Evolutionary conservation across 352 stramenopile genomes (phyloP).

Genomic region (Phytophthora litchii): DNA sequence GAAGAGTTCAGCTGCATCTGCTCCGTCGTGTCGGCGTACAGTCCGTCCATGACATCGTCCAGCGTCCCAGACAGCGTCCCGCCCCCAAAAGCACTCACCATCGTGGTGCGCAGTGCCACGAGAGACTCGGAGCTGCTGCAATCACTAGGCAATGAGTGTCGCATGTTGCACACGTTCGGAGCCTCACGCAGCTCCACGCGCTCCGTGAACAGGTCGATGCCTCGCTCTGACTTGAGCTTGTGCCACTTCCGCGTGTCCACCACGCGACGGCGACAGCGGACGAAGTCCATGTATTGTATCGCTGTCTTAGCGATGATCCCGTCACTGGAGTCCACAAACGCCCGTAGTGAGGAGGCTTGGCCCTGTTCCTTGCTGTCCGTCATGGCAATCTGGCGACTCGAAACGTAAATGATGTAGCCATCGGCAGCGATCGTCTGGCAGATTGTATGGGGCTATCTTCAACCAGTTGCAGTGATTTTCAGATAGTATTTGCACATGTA

Average conservation of each 20-base stretch:
- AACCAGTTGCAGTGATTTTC: slow-evolving; percentile 1
- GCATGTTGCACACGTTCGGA: slow-evolving; percentile 10
- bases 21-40: slow-evolving; percentile 50
- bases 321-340: slow-evolving; percentile 57
- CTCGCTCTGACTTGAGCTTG: slow-evolving; percentile 48
- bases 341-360: slow-evolving; percentile 31
- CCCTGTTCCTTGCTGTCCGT: slow-evolving; percentile 9
- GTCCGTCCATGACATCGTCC: slow-evolving; percentile 51
- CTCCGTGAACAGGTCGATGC: slow-evolving; percentile 64
- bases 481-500: slow-evolving; percentile 1
- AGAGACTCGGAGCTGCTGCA: slow-evolving; percentile 16
- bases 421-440: not conserved
- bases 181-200: slow-evolving; percentile 35
- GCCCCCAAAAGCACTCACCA: slow-evolving; percentile 63
- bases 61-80: slow-evolving; percentile 52
- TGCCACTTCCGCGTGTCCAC: slow-evolving; percentile 46
- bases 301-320: slow-evolving; percentile 60
- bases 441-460: slow-evolving; percentile 1
- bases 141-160: slow-evolving; percentile 19
- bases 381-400: slow-evolving; percentile 4
- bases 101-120: slow-evolving; percentile 31
- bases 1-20: slow-evolving; percentile 49
- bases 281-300: slow-evolving; percentile 54
- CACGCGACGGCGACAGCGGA: slow-evolving; percentile 39
- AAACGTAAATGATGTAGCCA: slow-evolving; percentile 15